Percentiles rank a stretch among this genome's conserved stretches.
Conservation (phyloP, 805 yeast species). For the Jamesozyma rosinii region DNA sequence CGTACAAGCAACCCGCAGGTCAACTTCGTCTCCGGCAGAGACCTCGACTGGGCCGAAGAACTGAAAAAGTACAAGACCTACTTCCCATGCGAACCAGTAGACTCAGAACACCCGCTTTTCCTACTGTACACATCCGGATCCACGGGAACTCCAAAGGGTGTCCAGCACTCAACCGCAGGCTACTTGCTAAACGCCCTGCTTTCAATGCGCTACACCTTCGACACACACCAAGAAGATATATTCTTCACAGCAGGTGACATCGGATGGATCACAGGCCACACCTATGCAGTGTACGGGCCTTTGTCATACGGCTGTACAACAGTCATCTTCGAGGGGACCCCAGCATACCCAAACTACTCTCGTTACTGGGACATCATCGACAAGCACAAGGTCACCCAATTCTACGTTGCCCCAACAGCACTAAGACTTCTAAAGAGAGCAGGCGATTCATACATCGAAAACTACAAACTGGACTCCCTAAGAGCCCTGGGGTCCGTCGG, state of each 20-base stretch:
- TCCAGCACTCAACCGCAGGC: slow-evolving; percentile 74
- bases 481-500: slow-evolving; percentile 77
- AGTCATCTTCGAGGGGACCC: slow-evolving; percentile 78
- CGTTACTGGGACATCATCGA: slow-evolving; percentile 76
- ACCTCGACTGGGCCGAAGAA: slow-evolving; percentile 72
- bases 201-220: slow-evolving; percentile 69
- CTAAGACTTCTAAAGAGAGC: slow-evolving; percentile 66
- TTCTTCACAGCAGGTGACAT: slow-evolving; percentile 84
- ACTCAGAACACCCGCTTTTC: slow-evolving; percentile 74
- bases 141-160: slow-evolving; percentile 85
- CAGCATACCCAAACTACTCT: slow-evolving; percentile 72
- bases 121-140: slow-evolving; percentile 79
- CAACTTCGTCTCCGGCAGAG: slow-evolving; percentile 48
- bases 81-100: slow-evolving; percentile 64
- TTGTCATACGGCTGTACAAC: slow-evolving; percentile 68
- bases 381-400: slow-evolving; percentile 62
- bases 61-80: slow-evolving; percentile 55
- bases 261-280: slow-evolving; percentile 88
- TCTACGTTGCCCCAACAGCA: slow-evolving; percentile 81
- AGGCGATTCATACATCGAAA: slow-evolving; percentile 53
- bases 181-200: slow-evolving; percentile 63
- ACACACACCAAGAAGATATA: slow-evolving; percentile 62
- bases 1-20: slow-evolving; percentile 51
- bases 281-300: slow-evolving; percentile 78
- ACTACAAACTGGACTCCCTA: slow-evolving; percentile 52